Evolutionary conservation across 768 basidiomycete species (phyloP).

Genomic region (Pholiota microspora): DNA sequence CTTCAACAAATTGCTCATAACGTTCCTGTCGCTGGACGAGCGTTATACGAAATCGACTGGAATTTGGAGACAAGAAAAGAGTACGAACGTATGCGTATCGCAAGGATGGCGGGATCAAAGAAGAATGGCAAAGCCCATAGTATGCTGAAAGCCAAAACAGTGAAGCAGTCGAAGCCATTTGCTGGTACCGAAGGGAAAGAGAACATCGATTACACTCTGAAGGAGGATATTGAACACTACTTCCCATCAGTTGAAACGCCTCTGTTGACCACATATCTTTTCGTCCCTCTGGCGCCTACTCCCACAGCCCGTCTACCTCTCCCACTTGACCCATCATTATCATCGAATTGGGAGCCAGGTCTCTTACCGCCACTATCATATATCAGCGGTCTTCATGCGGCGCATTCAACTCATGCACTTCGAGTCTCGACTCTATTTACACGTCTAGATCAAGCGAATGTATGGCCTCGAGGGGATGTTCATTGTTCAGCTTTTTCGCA

Average conservation of each 20-base stretch:
- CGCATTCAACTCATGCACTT: slow-evolving; percentile 54
- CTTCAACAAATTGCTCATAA: slow-evolving; percentile 82
- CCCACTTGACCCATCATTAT: slow-evolving; percentile 25
- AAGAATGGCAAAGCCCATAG: slow-evolving; percentile 26
- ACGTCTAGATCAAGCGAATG: slow-evolving; percentile 64
- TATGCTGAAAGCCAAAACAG: slow-evolving; percentile 30
- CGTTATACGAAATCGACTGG: slow-evolving; percentile 74
- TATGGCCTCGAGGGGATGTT: slow-evolving; percentile 64
- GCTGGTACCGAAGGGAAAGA: slow-evolving; percentile 9
- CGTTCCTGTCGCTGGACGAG: slow-evolving; percentile 72
- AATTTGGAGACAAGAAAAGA: slow-evolving; percentile 55
- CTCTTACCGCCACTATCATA: slow-evolving; percentile 50
- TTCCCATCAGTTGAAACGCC: slow-evolving; percentile 42
- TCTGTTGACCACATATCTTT: slow-evolving; percentile 59
- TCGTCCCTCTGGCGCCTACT: slow-evolving; percentile 76
- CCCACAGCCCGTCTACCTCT: slow-evolving; percentile 68
- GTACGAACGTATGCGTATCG: slow-evolving; percentile 14
- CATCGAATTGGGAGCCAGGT: slow-evolving; percentile 8
- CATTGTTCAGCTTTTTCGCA: slow-evolving; percentile 61
- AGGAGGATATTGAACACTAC: slow-evolving; percentile 54
- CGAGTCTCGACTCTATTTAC: slow-evolving; percentile 69
- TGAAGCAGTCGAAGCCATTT: not conserved
- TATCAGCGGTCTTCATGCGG: slow-evolving; percentile 49
- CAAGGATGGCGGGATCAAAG: slow-evolving; percentile 21
- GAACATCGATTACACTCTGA: slow-evolving; percentile 3